Evolutionary conservation across 306 rosid genomes (phyloP), one percentile per base, ranked within the genome.

Genomic region (Abrus precatorius): DNA sequence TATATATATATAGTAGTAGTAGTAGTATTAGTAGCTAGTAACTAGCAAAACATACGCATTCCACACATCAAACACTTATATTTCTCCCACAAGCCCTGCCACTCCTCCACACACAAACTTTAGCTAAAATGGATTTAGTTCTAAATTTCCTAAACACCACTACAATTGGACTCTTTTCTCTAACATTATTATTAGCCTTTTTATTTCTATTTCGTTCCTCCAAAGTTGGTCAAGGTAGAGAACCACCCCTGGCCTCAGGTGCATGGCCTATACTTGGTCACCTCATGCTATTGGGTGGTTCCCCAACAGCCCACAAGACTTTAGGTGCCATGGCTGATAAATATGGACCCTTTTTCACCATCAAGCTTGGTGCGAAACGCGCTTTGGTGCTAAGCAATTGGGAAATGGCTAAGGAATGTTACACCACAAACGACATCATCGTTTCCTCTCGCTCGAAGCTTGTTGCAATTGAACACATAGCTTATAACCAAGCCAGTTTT

Each of bases 231-330:
- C 5, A 67, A 3, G 9, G 34, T 3, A 68, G 29, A 67, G 85
- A 82, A 29, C 63, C 82, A 8, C 86, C 89, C 5, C 45, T 27
- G 40, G 82, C 75, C 1, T 49, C 40, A 3, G 86, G 86, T 44
- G 82, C 81, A 5, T 82, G 86, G 88, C 86, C 88, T 1, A 34
- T 82, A 49, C 65, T 85, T 0, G 88, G 82, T 41, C 88, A 85
- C 48, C 78, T 85, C 30, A 78, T 38, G 8, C 52, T 78, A 6
- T 32, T 82, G 13, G 60, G 45, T 1, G 52, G 84, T 32, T 53
- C 80, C 8, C 7, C 45, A 14, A 74, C 80, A 32, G 57, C 77
- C 3, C 83, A 79, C 10, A 47, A 13, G 43, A 68, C 66, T 0
- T 34, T 85, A 10, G 88, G 82, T 3, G 54, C 78, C 29, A 28